A percentile compares a stretch with the other conserved stretches of the same genome.
Conservation (phyloP, 1,139 yeast species). For the Arxiozyma telluris region DNA sequence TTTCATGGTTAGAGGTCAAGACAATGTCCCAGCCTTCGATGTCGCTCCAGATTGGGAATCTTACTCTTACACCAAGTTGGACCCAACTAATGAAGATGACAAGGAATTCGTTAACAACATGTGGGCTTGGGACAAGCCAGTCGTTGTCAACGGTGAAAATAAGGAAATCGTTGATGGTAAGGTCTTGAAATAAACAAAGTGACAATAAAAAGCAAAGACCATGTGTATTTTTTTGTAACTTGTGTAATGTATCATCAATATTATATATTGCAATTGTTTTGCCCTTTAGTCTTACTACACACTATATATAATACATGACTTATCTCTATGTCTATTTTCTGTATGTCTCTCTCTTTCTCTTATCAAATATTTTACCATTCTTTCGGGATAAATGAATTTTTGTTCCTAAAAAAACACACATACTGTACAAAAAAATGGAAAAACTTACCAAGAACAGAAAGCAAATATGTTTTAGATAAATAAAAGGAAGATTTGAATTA, state of each 20-base stretch:
- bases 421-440: no score
- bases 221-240: no score
- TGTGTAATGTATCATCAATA: background rate
- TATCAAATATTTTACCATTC: background rate
- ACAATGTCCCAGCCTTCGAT: constrained; percentile 79
- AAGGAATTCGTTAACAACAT: constrained; percentile 57
- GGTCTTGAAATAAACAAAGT: constrained; percentile 52
- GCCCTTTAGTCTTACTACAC: background rate
- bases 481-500: no score
- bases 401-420: no score
- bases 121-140: constrained; percentile 80
- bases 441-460: no score
- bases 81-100: constrained; percentile 52
- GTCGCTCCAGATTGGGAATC: constrained; percentile 99
- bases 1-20: constrained; percentile 93
- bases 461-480: no score
- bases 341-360: background rate
- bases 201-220: background rate
- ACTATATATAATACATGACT: no score
- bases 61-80: constrained; percentile 55
- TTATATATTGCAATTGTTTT: no score
- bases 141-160: constrained; percentile 50
- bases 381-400: background rate
- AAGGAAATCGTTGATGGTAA: constrained; percentile 72
- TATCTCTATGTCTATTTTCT: no score